Percentiles rank a stretch among this genome's conserved stretches.
These are phyloP conservation scores for Ceratobasidium sp. DNA, from an alignment of 1,284 basidiomycete genomes.

Conservation along the genomic window DNA sequence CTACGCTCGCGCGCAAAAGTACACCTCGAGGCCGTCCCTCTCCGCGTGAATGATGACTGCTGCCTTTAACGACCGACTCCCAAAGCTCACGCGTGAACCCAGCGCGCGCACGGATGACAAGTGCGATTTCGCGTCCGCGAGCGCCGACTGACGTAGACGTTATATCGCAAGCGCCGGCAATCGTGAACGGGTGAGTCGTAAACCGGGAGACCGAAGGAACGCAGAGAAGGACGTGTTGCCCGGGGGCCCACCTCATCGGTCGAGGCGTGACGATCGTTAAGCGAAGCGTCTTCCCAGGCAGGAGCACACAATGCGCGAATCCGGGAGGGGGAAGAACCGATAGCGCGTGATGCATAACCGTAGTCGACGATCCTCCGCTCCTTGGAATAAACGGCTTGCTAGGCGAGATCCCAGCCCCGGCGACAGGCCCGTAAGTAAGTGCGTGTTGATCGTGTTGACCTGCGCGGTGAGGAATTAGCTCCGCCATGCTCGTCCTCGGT, in stretches of 20 bases:
- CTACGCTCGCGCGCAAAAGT: conserved; percentile 74
- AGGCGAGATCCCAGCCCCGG: conserved; percentile 13
- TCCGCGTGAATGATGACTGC: conserved; percentile 56
- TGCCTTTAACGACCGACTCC: conserved; percentile 64
- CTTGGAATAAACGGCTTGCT: conserved; percentile 15
- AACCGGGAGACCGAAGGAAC: conserved; percentile 77
- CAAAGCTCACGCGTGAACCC: conserved; percentile 85
- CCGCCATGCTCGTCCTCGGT: conserved; percentile 29
- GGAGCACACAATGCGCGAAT: conserved; percentile 80
- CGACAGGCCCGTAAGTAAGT: conserved; percentile 25
- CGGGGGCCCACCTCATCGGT: conserved; percentile 78
- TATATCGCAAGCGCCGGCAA: conserved; percentile 75
- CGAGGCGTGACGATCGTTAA: conserved; percentile 76
- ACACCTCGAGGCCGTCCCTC: conserved; percentile 63
- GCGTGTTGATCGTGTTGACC: conserved; percentile 13
- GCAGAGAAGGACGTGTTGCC: conserved; percentile 82
- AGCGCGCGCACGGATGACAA: conserved; percentile 81
- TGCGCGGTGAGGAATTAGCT: conserved; percentile 16
- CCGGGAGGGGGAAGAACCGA: conserved; percentile 67
- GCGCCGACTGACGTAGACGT: conserved; percentile 57
- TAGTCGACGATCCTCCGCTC: not conserved
- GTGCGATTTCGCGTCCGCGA: conserved; percentile 71
- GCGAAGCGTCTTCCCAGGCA: conserved; percentile 83
- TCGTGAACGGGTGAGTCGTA: conserved; percentile 87
- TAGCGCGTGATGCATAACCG: not conserved